Conservation (phyloP, 805 yeast genomes). For the Metahyphopichia silvanorum region DNA sequence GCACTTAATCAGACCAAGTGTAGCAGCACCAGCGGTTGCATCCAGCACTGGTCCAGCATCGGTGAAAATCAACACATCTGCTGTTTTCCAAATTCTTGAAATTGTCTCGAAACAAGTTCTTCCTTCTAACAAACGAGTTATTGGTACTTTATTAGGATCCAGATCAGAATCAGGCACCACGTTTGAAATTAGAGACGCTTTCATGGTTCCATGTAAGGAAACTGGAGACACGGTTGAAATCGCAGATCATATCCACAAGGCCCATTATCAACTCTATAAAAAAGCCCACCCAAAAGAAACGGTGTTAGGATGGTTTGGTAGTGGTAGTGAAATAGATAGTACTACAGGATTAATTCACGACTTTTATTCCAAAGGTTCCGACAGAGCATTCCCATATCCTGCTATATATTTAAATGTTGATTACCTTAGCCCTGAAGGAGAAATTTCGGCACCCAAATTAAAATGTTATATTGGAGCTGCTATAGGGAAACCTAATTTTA, state of each 20-base stretch:
- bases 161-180: constrained; percentile 82
- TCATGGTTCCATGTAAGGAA: constrained; percentile 76
- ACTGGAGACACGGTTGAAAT: constrained; percentile 72
- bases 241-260: constrained; percentile 71
- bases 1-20: constrained; percentile 51
- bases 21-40: constrained; percentile 43
- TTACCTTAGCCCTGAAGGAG: constrained; percentile 43
- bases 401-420: constrained; percentile 78
- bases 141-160: constrained; percentile 79
- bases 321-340: constrained; percentile 58
- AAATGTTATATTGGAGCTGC: constrained; percentile 76
- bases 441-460: constrained; percentile 52
- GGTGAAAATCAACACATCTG: constrained; percentile 63
- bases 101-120: constrained; percentile 54
- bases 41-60: constrained; percentile 47
- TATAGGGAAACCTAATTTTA: constrained; percentile 49
- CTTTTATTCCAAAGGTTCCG: constrained; percentile 66
- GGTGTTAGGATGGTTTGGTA: constrained; percentile 84
- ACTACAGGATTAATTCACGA: constrained; percentile 79
- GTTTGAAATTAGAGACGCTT: constrained; percentile 70
- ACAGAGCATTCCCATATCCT: constrained; percentile 70
- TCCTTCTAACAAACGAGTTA: constrained; percentile 50
- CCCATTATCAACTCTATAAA: constrained; percentile 68
- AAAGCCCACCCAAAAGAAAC: constrained; percentile 74
- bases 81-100: constrained; percentile 73